These are phyloP conservation scores for Calocybe indica DNA, from an alignment of 768 basidiomycete species.

Conservation along the genomic window DNA sequence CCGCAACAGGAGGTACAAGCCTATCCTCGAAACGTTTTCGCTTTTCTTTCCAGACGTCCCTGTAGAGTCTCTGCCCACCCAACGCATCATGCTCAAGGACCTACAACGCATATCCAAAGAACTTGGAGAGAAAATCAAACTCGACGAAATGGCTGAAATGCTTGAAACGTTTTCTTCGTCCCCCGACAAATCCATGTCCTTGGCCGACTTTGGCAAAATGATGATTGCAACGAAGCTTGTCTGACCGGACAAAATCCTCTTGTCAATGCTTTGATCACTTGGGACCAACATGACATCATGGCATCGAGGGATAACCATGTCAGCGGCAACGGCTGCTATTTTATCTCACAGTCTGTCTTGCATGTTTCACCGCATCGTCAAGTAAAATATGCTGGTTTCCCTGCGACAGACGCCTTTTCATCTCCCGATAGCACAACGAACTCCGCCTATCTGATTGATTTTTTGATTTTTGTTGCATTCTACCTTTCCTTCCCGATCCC, in stretches of 20 bases:
- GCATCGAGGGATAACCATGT: too few relatives aligned
- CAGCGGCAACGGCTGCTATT: too few relatives aligned
- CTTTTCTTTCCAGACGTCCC: constrained; percentile 65
- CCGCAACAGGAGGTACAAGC: constrained; percentile 40
- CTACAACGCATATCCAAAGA: constrained; percentile 53
- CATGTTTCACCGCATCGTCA: too few relatives aligned
- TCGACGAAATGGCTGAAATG: constrained; percentile 81
- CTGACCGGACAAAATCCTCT: neutral
- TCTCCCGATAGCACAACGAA: too few relatives aligned
- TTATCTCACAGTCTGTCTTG: too few relatives aligned
- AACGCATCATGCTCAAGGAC: constrained; percentile 63
- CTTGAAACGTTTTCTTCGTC: constrained; percentile 68
- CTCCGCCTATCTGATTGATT: too few relatives aligned
- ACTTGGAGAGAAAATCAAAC: constrained; percentile 66
- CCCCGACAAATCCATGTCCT: constrained; percentile 59
- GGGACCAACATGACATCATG: neutral
- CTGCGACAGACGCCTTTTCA: too few relatives aligned
- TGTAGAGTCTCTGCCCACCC: constrained; percentile 37
- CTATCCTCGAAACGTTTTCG: constrained; percentile 53
- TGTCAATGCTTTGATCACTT: neutral
- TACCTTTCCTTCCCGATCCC: too few relatives aligned
- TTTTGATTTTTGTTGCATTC: too few relatives aligned
- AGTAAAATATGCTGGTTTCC: too few relatives aligned
- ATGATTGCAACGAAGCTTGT: constrained; percentile 58
- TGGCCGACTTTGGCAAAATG: constrained; percentile 71